Evolutionary conservation across 495 filamentous ascomycete genomes (phyloP).

Genomic region (Mytilinidion resinicola): DNA sequence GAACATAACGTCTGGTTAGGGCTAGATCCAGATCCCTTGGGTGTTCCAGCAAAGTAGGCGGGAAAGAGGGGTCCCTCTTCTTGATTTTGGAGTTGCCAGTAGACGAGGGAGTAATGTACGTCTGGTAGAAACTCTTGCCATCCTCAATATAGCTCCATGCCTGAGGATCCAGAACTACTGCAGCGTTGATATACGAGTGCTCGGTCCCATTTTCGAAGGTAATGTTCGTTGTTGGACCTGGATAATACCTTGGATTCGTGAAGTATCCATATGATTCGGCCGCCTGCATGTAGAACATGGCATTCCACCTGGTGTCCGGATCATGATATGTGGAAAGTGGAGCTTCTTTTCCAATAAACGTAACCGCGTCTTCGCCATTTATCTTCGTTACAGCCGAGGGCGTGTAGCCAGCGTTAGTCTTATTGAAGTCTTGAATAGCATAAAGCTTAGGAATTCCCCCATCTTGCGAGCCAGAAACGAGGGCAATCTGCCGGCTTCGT

Average conservation of each 20-base stretch:
- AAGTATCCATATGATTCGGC: slow-evolving; percentile 23
- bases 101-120: slow-evolving; percentile 3
- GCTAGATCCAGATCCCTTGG: slow-evolving; percentile 3
- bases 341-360: slow-evolving; percentile 19
- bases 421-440: slow-evolving; percentile 20
- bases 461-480: slow-evolving; percentile 22
- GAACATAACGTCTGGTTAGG: slow-evolving; percentile 1
- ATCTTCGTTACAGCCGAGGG: slow-evolving; percentile 19
- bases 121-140: slow-evolving; percentile 19
- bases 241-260: slow-evolving; percentile 21
- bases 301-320: slow-evolving; percentile 24
- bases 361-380: slow-evolving; percentile 16
- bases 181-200: slow-evolving; percentile 15
- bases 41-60: slow-evolving; percentile 12
- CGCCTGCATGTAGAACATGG: slow-evolving; percentile 26
- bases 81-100: slow-evolving; percentile 11
- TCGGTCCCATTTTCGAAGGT: slow-evolving; percentile 23
- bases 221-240: slow-evolving; percentile 14
- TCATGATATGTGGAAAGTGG: slow-evolving; percentile 21
- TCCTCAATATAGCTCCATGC: slow-evolving; percentile 14
- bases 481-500: slow-evolving; percentile 12
- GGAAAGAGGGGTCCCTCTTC: slow-evolving; percentile 7
- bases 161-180: slow-evolving; percentile 9
- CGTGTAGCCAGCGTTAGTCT: neutral
- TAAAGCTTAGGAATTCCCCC: slow-evolving; percentile 25